phyloP scores from a whole-genome alignment of 2,329 filamentous ascomycete species.

The Trichoderma harzianum region DNA sequence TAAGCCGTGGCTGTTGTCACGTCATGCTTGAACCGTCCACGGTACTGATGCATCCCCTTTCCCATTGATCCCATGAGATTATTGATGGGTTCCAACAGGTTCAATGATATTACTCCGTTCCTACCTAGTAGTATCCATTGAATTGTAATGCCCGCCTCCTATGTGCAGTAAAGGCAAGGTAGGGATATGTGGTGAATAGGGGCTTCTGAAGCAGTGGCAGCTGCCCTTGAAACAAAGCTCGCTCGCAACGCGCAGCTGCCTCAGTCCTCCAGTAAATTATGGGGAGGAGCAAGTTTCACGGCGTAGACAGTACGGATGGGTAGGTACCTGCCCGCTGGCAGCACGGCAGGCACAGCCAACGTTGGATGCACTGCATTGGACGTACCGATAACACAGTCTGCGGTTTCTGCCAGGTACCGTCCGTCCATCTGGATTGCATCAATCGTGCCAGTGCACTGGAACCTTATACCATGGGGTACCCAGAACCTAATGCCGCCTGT shows the following conservation, averaged over 20 bases:
- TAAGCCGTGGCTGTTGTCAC: not conserved
- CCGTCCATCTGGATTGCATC: not conserved
- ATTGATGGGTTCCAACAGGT: not conserved
- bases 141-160: not conserved
- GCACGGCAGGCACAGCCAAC: not conserved
- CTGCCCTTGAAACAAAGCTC: constrained; percentile 14
- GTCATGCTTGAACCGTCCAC: not conserved
- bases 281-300: not conserved
- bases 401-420: not conserved
- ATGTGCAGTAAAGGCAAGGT: not conserved
- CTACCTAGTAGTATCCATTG: not conserved
- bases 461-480: not conserved
- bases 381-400: not conserved
- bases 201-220: constrained; percentile 3
- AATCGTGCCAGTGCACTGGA: not conserved
- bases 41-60: not conserved
- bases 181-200: not conserved
- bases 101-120: not conserved
- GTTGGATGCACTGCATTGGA: not conserved
- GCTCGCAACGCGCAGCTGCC: not conserved
- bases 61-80: not conserved
- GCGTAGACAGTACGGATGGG: not conserved
- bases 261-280: not conserved
- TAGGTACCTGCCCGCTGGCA: not conserved
- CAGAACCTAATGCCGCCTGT: not conserved